Base-by-base conservation (phyloP, 441 rosid species). In the Pelargonium citronellum region DNA sequence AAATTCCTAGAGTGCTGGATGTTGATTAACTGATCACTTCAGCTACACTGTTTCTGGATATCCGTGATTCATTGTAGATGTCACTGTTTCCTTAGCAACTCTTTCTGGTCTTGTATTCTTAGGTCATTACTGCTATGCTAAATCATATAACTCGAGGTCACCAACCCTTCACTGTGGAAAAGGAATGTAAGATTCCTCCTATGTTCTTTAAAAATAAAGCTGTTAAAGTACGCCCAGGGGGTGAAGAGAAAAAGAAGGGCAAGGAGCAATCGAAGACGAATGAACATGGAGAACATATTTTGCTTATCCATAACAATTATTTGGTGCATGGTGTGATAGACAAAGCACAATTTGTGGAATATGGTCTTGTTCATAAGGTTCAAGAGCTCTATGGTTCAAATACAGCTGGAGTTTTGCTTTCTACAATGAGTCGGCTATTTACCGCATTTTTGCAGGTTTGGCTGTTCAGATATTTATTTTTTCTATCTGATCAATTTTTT, bases 271-370 rank as follows among this genome's bases (percentile, higher is more conserved):
- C 57, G 67, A 68, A 63, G 70, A 77, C 75, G 34, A 70, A 71
- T 68, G 73, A 24, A 66, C 68, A 44, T 66, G 88, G 80, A 64
- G 98, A 91, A 80, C 91, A 95, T 73, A 87, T 83, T 66, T 75
- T 95, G 79, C 77, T 86, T 60, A 85, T 95, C 47, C 83, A 80
- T 41, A 88, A 76, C 73, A 95, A 92, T 75, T 82, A 86, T 69
- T 77, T 95, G 74, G 87, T 95, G 66, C 84, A 89, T 64, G 99
- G 99, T 65, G 97, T 95, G 80, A 92, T 95, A 60, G 99, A 95
- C 83, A 95, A 95, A 85, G 97, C 95, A 75, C 99, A 95, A 78
- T 95, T 95, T 87, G 97, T 96, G 61, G 97, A 91, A 72, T 91
- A 88, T 79, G 99, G 99, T 78, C 79, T 95, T 78, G 89, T 95